Percentiles rank a stretch among this genome's conserved stretches.
Conservation (phyloP, 495 filamentous ascomycete genomes). For the Xylaria palmicola region DNA sequence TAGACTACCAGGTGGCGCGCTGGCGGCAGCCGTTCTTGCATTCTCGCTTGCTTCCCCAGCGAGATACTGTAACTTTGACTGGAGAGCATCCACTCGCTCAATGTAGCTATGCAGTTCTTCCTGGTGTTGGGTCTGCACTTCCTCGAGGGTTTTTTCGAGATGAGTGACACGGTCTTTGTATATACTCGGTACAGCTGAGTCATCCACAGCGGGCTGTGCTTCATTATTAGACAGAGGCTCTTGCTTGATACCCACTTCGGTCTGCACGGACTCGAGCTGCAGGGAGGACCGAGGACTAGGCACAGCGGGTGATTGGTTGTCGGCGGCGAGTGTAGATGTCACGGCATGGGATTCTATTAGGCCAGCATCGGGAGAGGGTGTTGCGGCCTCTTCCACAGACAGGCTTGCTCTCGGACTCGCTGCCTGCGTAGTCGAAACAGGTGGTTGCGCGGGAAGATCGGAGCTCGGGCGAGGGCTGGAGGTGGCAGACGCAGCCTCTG, state of each 20-base stretch:
- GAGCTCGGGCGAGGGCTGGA: conserved; percentile 28
- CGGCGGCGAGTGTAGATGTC: conserved; percentile 6
- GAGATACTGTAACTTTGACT: conserved; percentile 85
- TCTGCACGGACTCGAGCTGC: conserved; percentile 11
- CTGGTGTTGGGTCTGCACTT: conserved; percentile 62
- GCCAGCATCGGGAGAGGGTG: neutral
- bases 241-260: neutral
- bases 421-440: neutral
- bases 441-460: conserved; percentile 11
- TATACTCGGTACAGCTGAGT: conserved; percentile 4
- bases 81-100: conserved; percentile 89
- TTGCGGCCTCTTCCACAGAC: conserved; percentile 6
- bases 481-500: conserved; percentile 18
- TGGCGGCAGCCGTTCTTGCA: conserved; percentile 61
- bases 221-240: neutral
- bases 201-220: neutral
- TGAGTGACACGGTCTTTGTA: conserved; percentile 46
- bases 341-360: neutral
- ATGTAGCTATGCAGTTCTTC: conserved; percentile 79
- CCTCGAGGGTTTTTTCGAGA: conserved; percentile 57
- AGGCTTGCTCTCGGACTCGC: conserved; percentile 10
- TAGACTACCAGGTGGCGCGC: conserved; percentile 58
- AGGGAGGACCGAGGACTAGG: neutral
- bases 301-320: neutral
- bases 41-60: conserved; percentile 73